These are phyloP conservation scores for Polygonum maritimum DNA, from an alignment of 148 eudicot genomes.

Conservation along the genomic window DNA sequence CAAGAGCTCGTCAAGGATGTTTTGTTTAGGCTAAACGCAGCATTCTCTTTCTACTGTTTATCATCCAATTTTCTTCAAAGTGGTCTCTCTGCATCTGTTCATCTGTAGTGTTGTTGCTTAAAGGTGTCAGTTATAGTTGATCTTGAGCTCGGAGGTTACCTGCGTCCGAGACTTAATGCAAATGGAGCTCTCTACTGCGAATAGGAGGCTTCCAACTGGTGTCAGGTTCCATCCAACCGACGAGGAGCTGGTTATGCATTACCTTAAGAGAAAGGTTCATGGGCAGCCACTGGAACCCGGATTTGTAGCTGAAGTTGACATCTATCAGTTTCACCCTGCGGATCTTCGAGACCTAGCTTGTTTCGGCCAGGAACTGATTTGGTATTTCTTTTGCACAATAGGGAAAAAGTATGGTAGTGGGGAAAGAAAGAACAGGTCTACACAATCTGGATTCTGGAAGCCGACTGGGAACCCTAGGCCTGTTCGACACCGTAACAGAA, in stretches of 20 bases:
- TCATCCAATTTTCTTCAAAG: background rate
- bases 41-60: background rate
- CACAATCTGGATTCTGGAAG: slow-evolving; percentile 72
- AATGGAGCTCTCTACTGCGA: background rate
- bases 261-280: slow-evolving; percentile 55
- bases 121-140: background rate
- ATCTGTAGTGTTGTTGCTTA: background rate
- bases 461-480: slow-evolving; percentile 60
- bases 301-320: slow-evolving; percentile 43
- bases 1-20: background rate
- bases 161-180: background rate
- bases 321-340: slow-evolving; percentile 51
- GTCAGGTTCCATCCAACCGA: slow-evolving; percentile 77
- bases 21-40: background rate
- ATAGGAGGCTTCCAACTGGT: slow-evolving; percentile 32
- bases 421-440: slow-evolving; percentile 40
- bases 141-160: background rate
- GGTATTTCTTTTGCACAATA: slow-evolving; percentile 72
- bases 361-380: slow-evolving; percentile 38
- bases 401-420: slow-evolving; percentile 48
- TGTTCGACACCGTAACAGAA: slow-evolving; percentile 17
- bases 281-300: slow-evolving; percentile 27
- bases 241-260: slow-evolving; percentile 51
- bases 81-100: background rate
- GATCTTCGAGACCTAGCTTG: slow-evolving; percentile 52